A percentile compares a stretch with the other conserved stretches of the same genome.
These are phyloP conservation scores for Hevea brasiliensis DNA, from an alignment of 345 rosid species.

Conservation along the genomic window DNA sequence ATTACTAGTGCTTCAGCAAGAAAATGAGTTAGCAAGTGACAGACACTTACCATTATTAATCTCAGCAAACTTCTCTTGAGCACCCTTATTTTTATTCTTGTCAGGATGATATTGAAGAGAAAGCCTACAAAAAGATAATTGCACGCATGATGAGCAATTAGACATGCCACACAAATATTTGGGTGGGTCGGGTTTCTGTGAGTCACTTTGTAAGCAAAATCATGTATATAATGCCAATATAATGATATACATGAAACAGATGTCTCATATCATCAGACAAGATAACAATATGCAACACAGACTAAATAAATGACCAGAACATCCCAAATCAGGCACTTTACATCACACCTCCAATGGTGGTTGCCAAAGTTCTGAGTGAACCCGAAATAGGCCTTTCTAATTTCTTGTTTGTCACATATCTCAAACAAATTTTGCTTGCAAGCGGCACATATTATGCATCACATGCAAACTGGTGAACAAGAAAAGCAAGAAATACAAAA, in stretches of 20 bases:
- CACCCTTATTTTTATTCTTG: slow-evolving; percentile 81
- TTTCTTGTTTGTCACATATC: not conserved
- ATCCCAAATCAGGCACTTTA: not conserved
- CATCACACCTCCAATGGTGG: no score
- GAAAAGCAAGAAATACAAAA: not conserved
- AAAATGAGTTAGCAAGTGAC: not conserved
- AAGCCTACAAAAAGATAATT: slow-evolving; percentile 45
- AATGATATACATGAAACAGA: not conserved
- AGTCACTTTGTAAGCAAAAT: no score
- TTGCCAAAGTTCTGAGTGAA: no score
- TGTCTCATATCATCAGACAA: not conserved
- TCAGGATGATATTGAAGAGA: slow-evolving; percentile 90
- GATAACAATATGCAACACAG: not conserved
- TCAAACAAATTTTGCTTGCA: not conserved
- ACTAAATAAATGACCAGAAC: not conserved
- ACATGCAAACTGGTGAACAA: not conserved
- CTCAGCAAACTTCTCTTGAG: slow-evolving; percentile 86
- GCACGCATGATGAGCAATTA: not conserved
- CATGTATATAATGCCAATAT: not conserved
- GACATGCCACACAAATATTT: not conserved
- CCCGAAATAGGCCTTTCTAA: not conserved
- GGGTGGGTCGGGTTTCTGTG: not conserved
- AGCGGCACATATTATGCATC: not conserved
- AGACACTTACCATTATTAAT: slow-evolving; percentile 72
- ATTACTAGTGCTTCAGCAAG: not conserved